phyloP scores from a whole-genome alignment of 2,329 filamentous ascomycete genomes.

The Mycosphaerella arachidis region DNA sequence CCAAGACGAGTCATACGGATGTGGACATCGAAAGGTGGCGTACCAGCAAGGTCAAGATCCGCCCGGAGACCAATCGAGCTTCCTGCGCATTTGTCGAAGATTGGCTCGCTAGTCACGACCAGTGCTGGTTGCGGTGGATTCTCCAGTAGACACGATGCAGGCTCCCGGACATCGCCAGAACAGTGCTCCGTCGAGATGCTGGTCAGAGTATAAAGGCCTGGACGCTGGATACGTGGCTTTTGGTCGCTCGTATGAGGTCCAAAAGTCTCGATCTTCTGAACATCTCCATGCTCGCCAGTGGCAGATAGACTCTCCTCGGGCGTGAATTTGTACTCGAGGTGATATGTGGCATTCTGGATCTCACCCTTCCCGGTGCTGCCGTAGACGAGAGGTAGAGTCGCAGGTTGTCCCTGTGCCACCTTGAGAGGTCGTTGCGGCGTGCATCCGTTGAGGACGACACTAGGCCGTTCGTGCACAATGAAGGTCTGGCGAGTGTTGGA shows the following conservation, averaged over 20 bases:
- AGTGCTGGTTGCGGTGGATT: slow-evolving; percentile 87
- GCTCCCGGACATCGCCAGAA: slow-evolving; percentile 83
- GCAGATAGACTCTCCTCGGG: slow-evolving; percentile 65
- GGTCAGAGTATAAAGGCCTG: slow-evolving; percentile 82
- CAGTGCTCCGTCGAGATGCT: slow-evolving; percentile 77
- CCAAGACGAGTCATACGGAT: slow-evolving; percentile 67
- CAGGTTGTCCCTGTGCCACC: slow-evolving; percentile 68
- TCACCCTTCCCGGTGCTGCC: slow-evolving; percentile 56
- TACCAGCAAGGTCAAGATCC: slow-evolving; percentile 83
- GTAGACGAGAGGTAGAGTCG: slow-evolving; percentile 67
- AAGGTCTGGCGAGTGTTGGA: slow-evolving; percentile 69
- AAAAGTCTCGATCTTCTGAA: slow-evolving; percentile 55
- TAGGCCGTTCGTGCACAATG: slow-evolving; percentile 79
- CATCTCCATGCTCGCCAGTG: slow-evolving; percentile 63
- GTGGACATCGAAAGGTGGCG: slow-evolving; percentile 79
- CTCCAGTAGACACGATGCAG: slow-evolving; percentile 84
- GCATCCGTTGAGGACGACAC: slow-evolving; percentile 66
- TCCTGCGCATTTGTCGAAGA: slow-evolving; percentile 91
- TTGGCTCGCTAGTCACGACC: slow-evolving; percentile 68
- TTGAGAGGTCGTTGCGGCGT: slow-evolving; percentile 76
- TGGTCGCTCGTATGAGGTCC: slow-evolving; percentile 59
- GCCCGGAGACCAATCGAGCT: slow-evolving; percentile 88
- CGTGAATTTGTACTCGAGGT: slow-evolving; percentile 76
- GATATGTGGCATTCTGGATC: slow-evolving; percentile 61
- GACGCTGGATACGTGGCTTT: slow-evolving; percentile 64